Evolutionary conservation across 2,329 filamentous ascomycete genomes (phyloP).

Genomic region (Clathrospora elynae): DNA sequence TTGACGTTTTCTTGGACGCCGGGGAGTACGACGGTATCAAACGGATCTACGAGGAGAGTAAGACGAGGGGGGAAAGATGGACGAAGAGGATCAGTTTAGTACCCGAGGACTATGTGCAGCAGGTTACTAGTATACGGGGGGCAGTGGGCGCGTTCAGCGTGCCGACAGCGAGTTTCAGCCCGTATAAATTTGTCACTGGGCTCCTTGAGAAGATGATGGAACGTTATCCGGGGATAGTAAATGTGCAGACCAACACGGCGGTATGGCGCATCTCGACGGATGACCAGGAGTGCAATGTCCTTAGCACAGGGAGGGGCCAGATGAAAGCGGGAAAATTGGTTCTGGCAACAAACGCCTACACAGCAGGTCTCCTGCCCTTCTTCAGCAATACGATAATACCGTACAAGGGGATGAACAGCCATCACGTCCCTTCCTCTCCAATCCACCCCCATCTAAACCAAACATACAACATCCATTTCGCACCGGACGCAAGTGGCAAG

Average conservation of each 20-base stretch:
- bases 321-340: slow-evolving; percentile 28
- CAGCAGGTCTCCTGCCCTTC: slow-evolving; percentile 33
- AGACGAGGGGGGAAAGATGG: slow-evolving; percentile 20
- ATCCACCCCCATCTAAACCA: slow-evolving; percentile 29
- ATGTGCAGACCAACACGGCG: neutral
- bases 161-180: slow-evolving; percentile 27
- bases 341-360: slow-evolving; percentile 39
- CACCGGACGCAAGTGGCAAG: too few relatives aligned
- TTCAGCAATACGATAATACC: slow-evolving; percentile 48
- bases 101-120: slow-evolving; percentile 14
- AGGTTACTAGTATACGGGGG: slow-evolving; percentile 25
- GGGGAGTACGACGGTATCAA: slow-evolving; percentile 13
- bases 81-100: slow-evolving; percentile 20
- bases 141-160: slow-evolving; percentile 28
- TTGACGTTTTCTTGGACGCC: slow-evolving; percentile 23
- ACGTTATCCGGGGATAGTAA: slow-evolving; percentile 13
- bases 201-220: slow-evolving; percentile 22
- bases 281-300: slow-evolving; percentile 6
- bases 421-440: slow-evolving; percentile 15
- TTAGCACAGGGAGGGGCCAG: slow-evolving; percentile 29
- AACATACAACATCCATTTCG: slow-evolving; percentile 37
- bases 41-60: slow-evolving; percentile 11
- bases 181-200: slow-evolving; percentile 38
- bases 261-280: too few relatives aligned
- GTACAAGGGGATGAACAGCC: slow-evolving; percentile 37